phyloP scores from a whole-genome alignment of 371 early-diverging fungal species.

The Saksenaea oblongispora region DNA sequence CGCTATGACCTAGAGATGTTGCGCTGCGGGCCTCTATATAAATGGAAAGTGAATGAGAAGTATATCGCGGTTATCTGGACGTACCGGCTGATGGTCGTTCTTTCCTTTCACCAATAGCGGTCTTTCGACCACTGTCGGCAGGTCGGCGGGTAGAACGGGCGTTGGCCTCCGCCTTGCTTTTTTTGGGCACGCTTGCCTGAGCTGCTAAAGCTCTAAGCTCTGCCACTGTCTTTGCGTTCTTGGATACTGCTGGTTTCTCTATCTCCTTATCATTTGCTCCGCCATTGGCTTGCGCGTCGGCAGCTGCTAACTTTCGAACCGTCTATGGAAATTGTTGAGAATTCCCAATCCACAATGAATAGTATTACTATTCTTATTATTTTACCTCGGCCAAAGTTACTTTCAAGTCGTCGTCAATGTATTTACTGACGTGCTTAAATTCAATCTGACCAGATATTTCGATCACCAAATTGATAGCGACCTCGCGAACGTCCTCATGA shows the following conservation, averaged over 20 bases:
- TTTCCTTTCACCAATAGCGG: slow-evolving; percentile 7
- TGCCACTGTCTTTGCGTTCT: slow-evolving; percentile 20
- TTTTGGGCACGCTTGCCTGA: slow-evolving; percentile 20
- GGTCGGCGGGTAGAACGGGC: not conserved
- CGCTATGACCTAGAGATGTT: not conserved
- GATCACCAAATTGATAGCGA: slow-evolving; percentile 61
- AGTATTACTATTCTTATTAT: not conserved
- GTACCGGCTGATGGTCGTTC: not conserved
- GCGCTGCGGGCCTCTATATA: not conserved
- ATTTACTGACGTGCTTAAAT: slow-evolving; percentile 30
- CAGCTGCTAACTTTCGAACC: slow-evolving; percentile 31
- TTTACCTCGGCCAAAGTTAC: slow-evolving; percentile 31
- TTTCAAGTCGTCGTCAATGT: slow-evolving; percentile 29
- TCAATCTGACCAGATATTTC: slow-evolving; percentile 45
- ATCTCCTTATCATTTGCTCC: not conserved
- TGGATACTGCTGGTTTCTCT: slow-evolving; percentile 1
- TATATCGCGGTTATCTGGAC: not conserved
- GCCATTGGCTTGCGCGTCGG: slow-evolving; percentile 5
- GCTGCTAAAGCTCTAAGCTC: slow-evolving; percentile 38
- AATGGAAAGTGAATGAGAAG: not conserved
- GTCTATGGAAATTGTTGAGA: slow-evolving; percentile 8
- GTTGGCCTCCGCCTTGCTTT: not conserved
- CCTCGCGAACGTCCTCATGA: slow-evolving; percentile 69
- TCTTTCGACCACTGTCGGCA: slow-evolving; percentile 4
- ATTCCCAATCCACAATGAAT: not conserved